phyloP scores from a whole-genome alignment of 2,329 filamentous ascomycete genomes.

The Aspergillus brunneoviolaceus region DNA sequence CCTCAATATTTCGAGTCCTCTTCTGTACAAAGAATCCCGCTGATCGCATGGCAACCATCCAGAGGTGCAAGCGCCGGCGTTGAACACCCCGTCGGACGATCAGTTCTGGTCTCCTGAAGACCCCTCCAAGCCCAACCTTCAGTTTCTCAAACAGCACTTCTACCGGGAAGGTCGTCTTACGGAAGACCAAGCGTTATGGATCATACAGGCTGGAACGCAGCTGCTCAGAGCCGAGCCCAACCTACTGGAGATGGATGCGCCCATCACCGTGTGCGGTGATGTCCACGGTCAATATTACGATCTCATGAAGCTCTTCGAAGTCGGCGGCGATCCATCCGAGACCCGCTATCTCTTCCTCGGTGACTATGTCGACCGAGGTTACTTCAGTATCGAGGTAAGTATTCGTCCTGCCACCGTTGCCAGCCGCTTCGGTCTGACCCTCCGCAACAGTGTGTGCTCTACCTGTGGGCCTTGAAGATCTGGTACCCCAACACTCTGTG shows the following conservation, averaged over 20 bases:
- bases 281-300: slow-evolving; percentile 99
- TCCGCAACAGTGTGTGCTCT: slow-evolving; percentile 73
- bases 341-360: slow-evolving; percentile 96
- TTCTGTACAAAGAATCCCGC: neutral
- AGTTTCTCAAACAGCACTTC: slow-evolving; percentile 97
- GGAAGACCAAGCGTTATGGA: slow-evolving; percentile 96
- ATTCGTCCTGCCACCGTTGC: neutral
- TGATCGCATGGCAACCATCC: slow-evolving; percentile 21
- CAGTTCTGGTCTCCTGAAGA: slow-evolving; percentile 90
- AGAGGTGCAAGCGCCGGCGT: slow-evolving; percentile 98
- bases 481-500: slow-evolving; percentile 98
- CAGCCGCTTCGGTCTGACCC: neutral
- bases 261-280: slow-evolving; percentile 97
- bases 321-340: slow-evolving; percentile 93
- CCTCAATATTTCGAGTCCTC: neutral
- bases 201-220: slow-evolving; percentile 83
- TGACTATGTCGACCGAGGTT: slow-evolving; percentile 96
- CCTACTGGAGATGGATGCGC: slow-evolving; percentile 97
- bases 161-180: slow-evolving; percentile 96
- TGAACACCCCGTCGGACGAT: slow-evolving; percentile 86
- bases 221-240: slow-evolving; percentile 89
- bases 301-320: slow-evolving; percentile 98
- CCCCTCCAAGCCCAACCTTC: slow-evolving; percentile 82
- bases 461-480: slow-evolving; percentile 97
- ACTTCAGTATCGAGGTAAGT: slow-evolving; percentile 90